A percentile compares a stretch with the other conserved stretches of the same genome.
Conservation (phyloP, 768 basidiomycete species). For the Suillus fuscotomentosus region DNA sequence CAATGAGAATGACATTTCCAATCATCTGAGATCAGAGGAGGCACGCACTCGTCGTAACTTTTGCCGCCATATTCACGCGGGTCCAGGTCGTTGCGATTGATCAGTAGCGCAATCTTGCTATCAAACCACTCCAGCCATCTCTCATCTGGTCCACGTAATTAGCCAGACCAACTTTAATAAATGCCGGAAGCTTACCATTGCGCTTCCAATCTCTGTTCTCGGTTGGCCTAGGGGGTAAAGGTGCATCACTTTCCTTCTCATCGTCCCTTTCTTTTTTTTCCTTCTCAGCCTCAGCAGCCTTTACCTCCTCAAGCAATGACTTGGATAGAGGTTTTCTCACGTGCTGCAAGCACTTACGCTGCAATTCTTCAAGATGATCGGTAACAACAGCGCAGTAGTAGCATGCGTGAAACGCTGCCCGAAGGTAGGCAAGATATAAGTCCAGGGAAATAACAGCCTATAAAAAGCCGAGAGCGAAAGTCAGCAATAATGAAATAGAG, state of each 20-base stretch:
- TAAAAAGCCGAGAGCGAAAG: slow-evolving; percentile 17
- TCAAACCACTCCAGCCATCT: slow-evolving; percentile 92
- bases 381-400: slow-evolving; percentile 96
- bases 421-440: slow-evolving; percentile 90
- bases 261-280: slow-evolving; percentile 47
- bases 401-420: slow-evolving; percentile 90
- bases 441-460: slow-evolving; percentile 85
- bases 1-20: slow-evolving; percentile 16
- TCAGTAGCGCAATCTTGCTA: slow-evolving; percentile 76
- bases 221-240: slow-evolving; percentile 30
- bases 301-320: slow-evolving; percentile 57
- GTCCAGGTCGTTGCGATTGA: slow-evolving; percentile 78
- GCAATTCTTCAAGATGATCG: slow-evolving; percentile 93
- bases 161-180: slow-evolving; percentile 9
- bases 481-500: background rate
- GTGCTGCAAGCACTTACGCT: slow-evolving; percentile 93
- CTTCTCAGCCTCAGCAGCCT: slow-evolving; percentile 49
- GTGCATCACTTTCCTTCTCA: slow-evolving; percentile 37
- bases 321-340: slow-evolving; percentile 74
- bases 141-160: slow-evolving; percentile 56
- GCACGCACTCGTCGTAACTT: slow-evolving; percentile 79
- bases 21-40: slow-evolving; percentile 15
- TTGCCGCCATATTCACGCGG: slow-evolving; percentile 88
- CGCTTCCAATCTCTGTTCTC: slow-evolving; percentile 56
- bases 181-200: slow-evolving; percentile 50